Percentiles rank a stretch among this genome's conserved stretches.
Evolutionary conservation across 1,284 basidiomycete genomes (phyloP).

Genomic region (Melanopsichium pennsylvanicum): DNA sequence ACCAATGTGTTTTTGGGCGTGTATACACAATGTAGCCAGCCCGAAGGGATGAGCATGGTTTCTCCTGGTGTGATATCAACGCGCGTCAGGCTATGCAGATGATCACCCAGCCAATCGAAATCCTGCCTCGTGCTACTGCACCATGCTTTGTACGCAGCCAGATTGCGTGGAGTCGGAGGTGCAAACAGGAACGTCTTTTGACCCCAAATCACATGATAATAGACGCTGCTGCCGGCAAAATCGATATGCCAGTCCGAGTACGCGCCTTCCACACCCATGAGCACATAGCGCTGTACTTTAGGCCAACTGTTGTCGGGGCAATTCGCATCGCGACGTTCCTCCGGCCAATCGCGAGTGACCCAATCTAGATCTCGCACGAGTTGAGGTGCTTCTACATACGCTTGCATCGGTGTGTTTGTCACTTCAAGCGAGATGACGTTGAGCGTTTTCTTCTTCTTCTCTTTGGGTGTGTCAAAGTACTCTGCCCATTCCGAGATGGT

Average conservation of each 20-base stretch:
- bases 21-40: constrained; percentile 96
- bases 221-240: constrained; percentile 51
- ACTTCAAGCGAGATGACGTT: constrained; percentile 91
- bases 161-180: constrained; percentile 82
- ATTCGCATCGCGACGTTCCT: constrained; percentile 46
- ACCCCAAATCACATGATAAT: constrained; percentile 54
- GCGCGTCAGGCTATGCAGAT: constrained; percentile 85
- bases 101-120: constrained; percentile 86
- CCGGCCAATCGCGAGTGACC: constrained; percentile 94
- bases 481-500: constrained; percentile 87
- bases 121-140: constrained; percentile 77
- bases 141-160: constrained; percentile 88
- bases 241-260: constrained; percentile 74
- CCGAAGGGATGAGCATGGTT: constrained; percentile 76
- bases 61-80: constrained; percentile 83
- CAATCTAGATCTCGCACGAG: constrained; percentile 82
- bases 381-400: constrained; percentile 80
- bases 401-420: constrained; percentile 77
- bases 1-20: constrained; percentile 92
- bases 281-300: constrained; percentile 93
- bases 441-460: constrained; percentile 73
- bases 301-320: constrained; percentile 72
- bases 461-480: constrained; percentile 77
- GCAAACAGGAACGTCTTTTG: constrained; percentile 88
- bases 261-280: constrained; percentile 85